Conservation (phyloP, 2,329 filamentous ascomycete genomes). For the Teratosphaeria destructans region DNA sequence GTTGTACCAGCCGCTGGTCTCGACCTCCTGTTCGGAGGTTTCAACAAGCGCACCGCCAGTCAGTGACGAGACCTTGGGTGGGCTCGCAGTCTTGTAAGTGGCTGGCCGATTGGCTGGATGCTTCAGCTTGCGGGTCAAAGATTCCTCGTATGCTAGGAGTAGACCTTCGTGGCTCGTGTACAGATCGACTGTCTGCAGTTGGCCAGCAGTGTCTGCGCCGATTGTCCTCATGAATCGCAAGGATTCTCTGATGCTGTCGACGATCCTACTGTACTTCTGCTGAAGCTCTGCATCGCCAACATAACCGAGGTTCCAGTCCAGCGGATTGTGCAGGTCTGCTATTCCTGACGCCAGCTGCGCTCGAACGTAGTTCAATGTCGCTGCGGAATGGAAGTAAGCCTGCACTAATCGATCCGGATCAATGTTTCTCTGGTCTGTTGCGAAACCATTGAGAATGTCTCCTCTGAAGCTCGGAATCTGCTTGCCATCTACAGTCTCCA, state of each 20-base stretch:
- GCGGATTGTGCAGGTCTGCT: conserved; percentile 82
- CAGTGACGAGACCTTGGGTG: conserved; percentile 10
- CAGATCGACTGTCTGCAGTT: conserved; percentile 84
- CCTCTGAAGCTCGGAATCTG: conserved; percentile 85
- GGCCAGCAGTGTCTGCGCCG: conserved; percentile 73
- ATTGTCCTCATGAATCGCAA: conserved; percentile 91
- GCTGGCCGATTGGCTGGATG: conserved; percentile 42
- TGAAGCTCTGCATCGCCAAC: conserved; percentile 76
- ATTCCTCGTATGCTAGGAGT: conserved; percentile 87
- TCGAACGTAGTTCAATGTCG: conserved; percentile 87
- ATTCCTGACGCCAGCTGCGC: conserved; percentile 76
- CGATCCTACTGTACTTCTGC: conserved; percentile 75
- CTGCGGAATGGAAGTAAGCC: conserved; percentile 91
- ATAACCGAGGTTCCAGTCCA: conserved; percentile 92
- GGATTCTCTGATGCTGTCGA: conserved; percentile 77
- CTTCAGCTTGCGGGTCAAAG: conserved; percentile 65
- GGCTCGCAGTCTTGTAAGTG: conserved; percentile 1
- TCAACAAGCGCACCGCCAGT: conserved; percentile 13
- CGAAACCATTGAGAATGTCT: conserved; percentile 89
- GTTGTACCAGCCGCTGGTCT: conserved; percentile 66
- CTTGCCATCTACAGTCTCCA: conserved; percentile 67
- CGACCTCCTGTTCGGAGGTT: conserved; percentile 4
- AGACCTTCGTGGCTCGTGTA: conserved; percentile 94
- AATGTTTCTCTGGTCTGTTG: conserved; percentile 61
- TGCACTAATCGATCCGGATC: conserved; percentile 77